Evolutionary conservation across 306 rosid genomes (phyloP).

Genomic region (Abrus precatorius): DNA sequence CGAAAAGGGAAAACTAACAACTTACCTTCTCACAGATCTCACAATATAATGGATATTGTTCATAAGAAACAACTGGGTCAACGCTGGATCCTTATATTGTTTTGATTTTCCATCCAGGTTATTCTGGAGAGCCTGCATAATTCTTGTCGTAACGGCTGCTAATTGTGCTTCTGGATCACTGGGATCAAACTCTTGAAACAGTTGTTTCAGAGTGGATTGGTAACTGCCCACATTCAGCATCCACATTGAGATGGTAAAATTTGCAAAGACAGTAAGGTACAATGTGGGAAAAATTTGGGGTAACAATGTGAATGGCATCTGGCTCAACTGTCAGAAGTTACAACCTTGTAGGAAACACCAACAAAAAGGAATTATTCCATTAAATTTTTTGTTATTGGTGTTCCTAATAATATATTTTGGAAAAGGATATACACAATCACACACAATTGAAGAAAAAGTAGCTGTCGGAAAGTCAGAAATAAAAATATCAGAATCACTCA

Average conservation of each 20-base stretch:
- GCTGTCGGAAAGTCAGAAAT: slow-evolving; percentile 7
- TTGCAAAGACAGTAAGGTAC: slow-evolving; percentile 7
- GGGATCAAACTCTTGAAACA: slow-evolving; percentile 79
- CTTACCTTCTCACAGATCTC: slow-evolving; percentile 94
- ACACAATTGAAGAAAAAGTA: background rate
- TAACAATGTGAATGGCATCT: background rate
- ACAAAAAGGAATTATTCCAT: background rate
- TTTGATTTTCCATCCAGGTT: slow-evolving; percentile 97
- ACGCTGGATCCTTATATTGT: slow-evolving; percentile 89
- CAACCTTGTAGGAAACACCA: background rate
- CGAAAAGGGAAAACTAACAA: background rate
- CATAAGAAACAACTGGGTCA: slow-evolving; percentile 95
- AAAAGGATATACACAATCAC: background rate
- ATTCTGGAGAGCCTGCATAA: slow-evolving; percentile 95
- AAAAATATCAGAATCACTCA: slow-evolving; percentile 59
- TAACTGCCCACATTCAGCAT: slow-evolving; percentile 65
- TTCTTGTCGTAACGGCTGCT: slow-evolving; percentile 81
- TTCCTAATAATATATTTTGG: slow-evolving; percentile 1
- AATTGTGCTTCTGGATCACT: slow-evolving; percentile 77
- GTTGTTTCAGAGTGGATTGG: slow-evolving; percentile 82
- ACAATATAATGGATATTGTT: slow-evolving; percentile 98
- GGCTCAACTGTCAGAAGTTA: slow-evolving; percentile 2
- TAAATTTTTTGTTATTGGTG: background rate
- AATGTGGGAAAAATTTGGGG: background rate
- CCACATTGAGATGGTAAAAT: slow-evolving; percentile 14